A percentile compares a stretch with the other conserved stretches of the same genome.
phyloP scores from a whole-genome alignment of 371 early-diverging fungal species.

The Zancudomyces culisetae region DNA sequence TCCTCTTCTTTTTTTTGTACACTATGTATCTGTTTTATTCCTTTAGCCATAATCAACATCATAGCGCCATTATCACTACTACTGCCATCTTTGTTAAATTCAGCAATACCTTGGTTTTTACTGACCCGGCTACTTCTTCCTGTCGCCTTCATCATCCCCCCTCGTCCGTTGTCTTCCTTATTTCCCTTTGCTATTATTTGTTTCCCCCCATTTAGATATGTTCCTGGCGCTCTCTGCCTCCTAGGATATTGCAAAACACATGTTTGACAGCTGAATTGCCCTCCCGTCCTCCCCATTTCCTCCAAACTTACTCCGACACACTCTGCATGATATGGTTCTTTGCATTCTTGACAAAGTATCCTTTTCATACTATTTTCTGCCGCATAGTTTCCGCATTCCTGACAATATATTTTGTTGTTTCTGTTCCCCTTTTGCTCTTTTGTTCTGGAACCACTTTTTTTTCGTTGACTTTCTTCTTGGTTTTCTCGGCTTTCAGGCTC shows the following conservation, averaged over 20 bases:
- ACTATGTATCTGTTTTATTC: constrained; percentile 1
- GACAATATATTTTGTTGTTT: constrained; percentile 1
- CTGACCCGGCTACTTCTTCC: not conserved
- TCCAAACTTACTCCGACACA: not conserved
- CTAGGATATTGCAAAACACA: constrained; percentile 13
- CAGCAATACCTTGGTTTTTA: not conserved
- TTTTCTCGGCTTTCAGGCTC: no score
- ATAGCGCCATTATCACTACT: not conserved
- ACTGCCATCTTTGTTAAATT: not conserved
- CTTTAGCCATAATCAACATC: not conserved
- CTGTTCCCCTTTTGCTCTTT: not conserved
- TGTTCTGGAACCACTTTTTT: not conserved
- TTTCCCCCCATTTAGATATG: constrained; percentile 10
- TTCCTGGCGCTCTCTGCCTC: constrained; percentile 10
- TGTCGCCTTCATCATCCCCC: no score
- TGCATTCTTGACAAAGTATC: not conserved
- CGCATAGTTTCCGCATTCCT: constrained; percentile 1
- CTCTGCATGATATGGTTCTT: not conserved
- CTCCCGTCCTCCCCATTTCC: not conserved
- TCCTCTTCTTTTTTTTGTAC: not conserved
- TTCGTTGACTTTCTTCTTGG: not conserved
- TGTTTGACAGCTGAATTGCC: constrained; percentile 9
- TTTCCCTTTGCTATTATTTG: not conserved
- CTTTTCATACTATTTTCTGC: not conserved
- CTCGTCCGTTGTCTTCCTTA: not conserved